Evolutionary conservation across 2,329 filamentous ascomycete genomes (phyloP), one percentile per base, ranked within the genome.

Genomic region (Trichoderma cornu-damae): DNA sequence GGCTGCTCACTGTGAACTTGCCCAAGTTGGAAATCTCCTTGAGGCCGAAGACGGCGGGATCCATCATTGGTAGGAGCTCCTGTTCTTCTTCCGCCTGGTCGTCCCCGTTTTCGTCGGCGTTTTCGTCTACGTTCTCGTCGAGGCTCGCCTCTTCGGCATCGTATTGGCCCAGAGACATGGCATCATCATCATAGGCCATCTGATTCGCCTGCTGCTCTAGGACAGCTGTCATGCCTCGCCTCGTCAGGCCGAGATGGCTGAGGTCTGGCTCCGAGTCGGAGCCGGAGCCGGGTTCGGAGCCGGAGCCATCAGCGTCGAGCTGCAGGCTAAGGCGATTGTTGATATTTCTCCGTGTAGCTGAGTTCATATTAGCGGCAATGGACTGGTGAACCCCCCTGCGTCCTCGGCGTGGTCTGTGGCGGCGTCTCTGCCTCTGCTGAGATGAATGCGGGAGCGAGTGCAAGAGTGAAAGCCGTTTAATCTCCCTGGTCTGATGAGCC

Each of bases 21-120:
- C 88, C 89, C 18, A 94, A 79, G 61, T 90, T 91, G 65, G 87
- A 90, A 68, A 94, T 93, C 69, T 94, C 90, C 69, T 91, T 92
- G 61, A 93, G 76, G 42, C 85, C 72, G 58, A 70, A 78, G 9
- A 79, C 68, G 16, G 78, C 78, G 16, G 77, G 73, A 12, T 83
- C 75, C 57, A 85, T 77, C 52, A 85, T 81, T 1, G 69, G 66
- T 4, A 67, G 62, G 16, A 66, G 67, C 20, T 73, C 72, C 28
- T 75, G 72, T 6, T 72, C 69, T 3, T 70, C 70, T 4, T 62
- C 70, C 1, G 73, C 75, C 9, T 72, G 68, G n/a, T 69, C 69
- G 0, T 69, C 65, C n/a, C 67, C 73, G 6, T 72, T 71, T 20
- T 73, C 73, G 3, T 70, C 73, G 14, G 67, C 67, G 4, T 62